Evolutionary conservation across 2,329 filamentous ascomycete genomes (phyloP).

Genomic region (Aspergillus pseudoglaucus): DNA sequence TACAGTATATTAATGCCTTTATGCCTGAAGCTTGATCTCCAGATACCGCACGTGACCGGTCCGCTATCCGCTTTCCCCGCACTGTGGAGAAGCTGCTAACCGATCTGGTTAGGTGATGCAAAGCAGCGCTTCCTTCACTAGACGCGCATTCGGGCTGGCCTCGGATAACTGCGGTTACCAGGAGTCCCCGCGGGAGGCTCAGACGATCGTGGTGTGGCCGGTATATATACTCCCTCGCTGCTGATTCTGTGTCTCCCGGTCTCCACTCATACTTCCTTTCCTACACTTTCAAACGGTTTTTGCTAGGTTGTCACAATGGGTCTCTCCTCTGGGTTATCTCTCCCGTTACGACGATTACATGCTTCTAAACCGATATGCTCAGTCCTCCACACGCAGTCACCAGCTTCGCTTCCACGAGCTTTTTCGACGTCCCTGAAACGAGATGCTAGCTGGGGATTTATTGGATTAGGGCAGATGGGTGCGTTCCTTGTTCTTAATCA

Average conservation of each 20-base stretch:
- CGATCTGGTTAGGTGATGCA: not conserved
- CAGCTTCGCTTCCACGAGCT: conserved; percentile 13
- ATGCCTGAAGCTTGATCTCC: not conserved
- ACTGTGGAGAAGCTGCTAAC: not conserved
- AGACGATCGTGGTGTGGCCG: not conserved
- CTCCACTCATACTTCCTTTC: not conserved
- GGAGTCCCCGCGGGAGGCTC: not conserved
- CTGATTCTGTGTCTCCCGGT: not conserved
- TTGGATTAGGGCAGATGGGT: conserved; percentile 58
- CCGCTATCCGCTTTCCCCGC: not conserved
- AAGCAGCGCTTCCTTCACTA: not conserved
- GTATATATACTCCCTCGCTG: not conserved
- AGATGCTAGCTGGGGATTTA: conserved; percentile 52
- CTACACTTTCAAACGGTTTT: not conserved
- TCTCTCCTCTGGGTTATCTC: conserved; percentile 7
- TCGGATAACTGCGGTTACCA: not conserved
- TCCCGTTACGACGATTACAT: conserved; percentile 8
- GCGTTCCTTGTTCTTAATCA: conserved; percentile 15
- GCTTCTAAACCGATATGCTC: conserved; percentile 3
- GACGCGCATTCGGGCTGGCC: not conserved
- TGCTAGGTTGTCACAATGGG: conserved; percentile 8
- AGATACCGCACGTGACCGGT: not conserved
- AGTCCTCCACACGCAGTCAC: not conserved
- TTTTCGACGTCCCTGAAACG: conserved; percentile 44
- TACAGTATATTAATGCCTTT: not conserved